phyloP scores from a whole-genome alignment of 2,329 filamentous ascomycete genomes.

The Zarea fungicola region DNA sequence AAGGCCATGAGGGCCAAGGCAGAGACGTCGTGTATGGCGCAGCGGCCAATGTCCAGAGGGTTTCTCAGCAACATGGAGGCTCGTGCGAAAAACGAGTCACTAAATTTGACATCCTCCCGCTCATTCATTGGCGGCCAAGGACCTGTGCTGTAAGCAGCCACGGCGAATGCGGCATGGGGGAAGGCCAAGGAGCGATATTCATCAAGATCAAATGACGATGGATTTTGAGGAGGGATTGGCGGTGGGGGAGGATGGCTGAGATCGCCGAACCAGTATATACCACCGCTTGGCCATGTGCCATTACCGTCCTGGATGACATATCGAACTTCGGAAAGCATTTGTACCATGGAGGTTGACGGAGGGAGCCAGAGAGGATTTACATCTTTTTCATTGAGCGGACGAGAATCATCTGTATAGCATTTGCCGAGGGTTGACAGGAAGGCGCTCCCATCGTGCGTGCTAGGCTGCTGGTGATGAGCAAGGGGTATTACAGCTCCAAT shows the following conservation, averaged over 20 bases:
- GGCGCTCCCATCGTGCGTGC: constrained; percentile 19
- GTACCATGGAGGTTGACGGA: constrained; percentile 28
- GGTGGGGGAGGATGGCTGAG: constrained; percentile 28
- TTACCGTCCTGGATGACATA: constrained; percentile 42
- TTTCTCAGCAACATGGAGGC: constrained; percentile 41
- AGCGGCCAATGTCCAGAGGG: constrained; percentile 37
- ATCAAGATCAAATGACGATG: constrained; percentile 20
- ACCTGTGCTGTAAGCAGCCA: constrained; percentile 30
- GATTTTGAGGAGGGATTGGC: constrained; percentile 17
- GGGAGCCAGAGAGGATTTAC: constrained; percentile 38
- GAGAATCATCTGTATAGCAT: constrained; percentile 44
- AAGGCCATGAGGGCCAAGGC: constrained; percentile 42
- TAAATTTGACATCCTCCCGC: constrained; percentile 27
- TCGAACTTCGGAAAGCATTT: constrained; percentile 36
- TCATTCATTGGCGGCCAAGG: constrained; percentile 25
- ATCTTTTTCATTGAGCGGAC: constrained; percentile 31
- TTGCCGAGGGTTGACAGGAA: constrained; percentile 39
- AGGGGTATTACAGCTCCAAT: constrained; percentile 36
- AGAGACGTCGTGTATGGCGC: constrained; percentile 39
- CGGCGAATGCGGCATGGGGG: constrained; percentile 41
- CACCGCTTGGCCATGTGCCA: constrained; percentile 37
- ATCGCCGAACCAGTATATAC: constrained; percentile 45
- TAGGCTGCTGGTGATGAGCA: constrained; percentile 13
- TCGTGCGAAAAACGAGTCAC: constrained; percentile 40
- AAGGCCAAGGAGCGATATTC: constrained; percentile 37